Evolutionary conservation across 345 rosid genomes (phyloP).

Genomic region (Gossypium herbaceum): DNA sequence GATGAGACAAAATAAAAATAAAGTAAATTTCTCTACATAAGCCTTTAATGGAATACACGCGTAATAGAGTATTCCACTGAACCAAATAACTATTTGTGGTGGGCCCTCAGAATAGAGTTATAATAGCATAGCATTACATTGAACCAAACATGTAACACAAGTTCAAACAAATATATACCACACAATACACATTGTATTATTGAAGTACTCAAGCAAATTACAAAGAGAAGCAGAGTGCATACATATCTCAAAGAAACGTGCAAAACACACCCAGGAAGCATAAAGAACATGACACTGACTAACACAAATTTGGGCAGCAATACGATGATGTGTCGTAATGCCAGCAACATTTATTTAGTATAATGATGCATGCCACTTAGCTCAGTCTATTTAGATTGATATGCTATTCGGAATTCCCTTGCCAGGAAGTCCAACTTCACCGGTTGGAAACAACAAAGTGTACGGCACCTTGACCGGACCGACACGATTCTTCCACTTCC

Average conservation of each 20-base stretch:
- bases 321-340: neutral
- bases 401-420: slow-evolving; percentile 66
- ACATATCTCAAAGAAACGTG: no score
- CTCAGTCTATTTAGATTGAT: slow-evolving; percentile 32
- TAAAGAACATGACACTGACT: no score
- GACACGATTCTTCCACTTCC: slow-evolving; percentile 39
- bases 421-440: slow-evolving; percentile 48
- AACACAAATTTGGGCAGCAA: neutral
- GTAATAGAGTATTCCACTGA: accelerated
- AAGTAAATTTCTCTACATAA: no score
- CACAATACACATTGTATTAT: neutral
- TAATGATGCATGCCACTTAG: neutral
- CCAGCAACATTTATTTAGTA: neutral
- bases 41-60: no score
- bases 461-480: slow-evolving; percentile 57
- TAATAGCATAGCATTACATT: no score
- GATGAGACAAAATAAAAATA: no score
- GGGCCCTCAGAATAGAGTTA: no score
- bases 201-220: neutral
- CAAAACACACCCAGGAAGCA: no score
- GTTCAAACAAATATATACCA: neutral
- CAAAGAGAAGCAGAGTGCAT: neutral
- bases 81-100: no score
- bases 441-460: slow-evolving; percentile 43
- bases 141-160: no score